phyloP scores from a whole-genome alignment of 176 grass and related monocot genomes.

The Metroxylon sagu region DNA sequence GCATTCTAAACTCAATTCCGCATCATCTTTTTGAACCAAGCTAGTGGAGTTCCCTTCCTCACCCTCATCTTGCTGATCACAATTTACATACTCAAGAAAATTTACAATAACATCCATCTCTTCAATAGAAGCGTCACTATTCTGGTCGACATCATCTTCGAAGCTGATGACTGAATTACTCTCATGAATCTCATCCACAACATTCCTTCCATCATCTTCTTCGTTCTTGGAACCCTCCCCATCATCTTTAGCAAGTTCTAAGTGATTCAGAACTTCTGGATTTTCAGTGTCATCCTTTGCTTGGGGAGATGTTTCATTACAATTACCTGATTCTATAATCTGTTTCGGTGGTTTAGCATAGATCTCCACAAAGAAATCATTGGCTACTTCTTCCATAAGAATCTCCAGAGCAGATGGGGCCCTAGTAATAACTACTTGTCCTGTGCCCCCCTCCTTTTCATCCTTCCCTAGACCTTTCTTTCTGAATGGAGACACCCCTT shows the following conservation, averaged over 20 bases:
- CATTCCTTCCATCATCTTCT: conserved; percentile 1
- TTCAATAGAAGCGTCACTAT: conserved; percentile 51
- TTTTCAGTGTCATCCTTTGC: too few species aligned
- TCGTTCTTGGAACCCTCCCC: too few species aligned
- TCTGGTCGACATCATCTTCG: conserved; percentile 16
- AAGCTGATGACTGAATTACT: not conserved
- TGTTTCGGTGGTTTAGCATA: conserved; percentile 19
- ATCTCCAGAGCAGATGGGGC: too few species aligned
- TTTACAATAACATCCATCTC: conserved; percentile 51
- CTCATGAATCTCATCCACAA: conserved; percentile 9
- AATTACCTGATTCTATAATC: too few species aligned
- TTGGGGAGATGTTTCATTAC: too few species aligned
- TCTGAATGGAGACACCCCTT: conserved; percentile 57
- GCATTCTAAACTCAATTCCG: not conserved
- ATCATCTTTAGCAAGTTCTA: too few species aligned
- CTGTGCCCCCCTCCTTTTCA: conserved; percentile 5
- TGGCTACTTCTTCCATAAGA: conserved; percentile 44
- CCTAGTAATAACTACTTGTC: too few species aligned
- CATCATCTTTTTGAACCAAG: conserved; percentile 9
- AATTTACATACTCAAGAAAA: conserved; percentile 49
- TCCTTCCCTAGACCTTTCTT: conserved; percentile 6
- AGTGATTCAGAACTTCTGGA: too few species aligned
- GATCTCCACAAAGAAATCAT: conserved; percentile 51
- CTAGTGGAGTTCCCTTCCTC: not conserved
- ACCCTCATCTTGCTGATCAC: conserved; percentile 21